A percentile compares a stretch with the other conserved stretches of the same genome.
Evolutionary conservation across 2,329 filamentous ascomycete genomes (phyloP).

Genomic region (Phaeosphaeriaceae sp.): DNA sequence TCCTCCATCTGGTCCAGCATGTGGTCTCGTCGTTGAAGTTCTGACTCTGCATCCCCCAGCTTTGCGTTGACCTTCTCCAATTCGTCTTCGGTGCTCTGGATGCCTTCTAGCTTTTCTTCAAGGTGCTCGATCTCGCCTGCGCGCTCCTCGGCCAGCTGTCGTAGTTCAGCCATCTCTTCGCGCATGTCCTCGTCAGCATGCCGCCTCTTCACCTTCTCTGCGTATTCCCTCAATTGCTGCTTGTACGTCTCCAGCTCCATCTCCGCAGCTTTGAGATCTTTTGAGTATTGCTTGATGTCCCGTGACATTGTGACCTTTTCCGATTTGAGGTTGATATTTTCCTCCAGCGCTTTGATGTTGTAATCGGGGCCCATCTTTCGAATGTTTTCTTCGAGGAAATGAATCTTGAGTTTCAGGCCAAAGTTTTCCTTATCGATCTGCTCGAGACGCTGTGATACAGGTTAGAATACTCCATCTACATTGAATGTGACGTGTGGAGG

Average conservation of each 20-base stretch:
- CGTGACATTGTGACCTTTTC: constrained; percentile 88
- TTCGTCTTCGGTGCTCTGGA: constrained; percentile 39
- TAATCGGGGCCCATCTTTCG: constrained; percentile 87
- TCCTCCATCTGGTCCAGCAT: constrained; percentile 48
- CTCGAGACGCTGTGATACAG: constrained; percentile 70
- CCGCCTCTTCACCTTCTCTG: constrained; percentile 79
- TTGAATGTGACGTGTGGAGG: background rate
- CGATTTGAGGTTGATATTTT: constrained; percentile 96
- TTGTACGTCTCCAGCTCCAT: constrained; percentile 84
- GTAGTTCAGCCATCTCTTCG: constrained; percentile 62
- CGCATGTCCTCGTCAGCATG: constrained; percentile 74
- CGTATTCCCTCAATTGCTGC: constrained; percentile 79
- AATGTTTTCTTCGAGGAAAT: constrained; percentile 91
- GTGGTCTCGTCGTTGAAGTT: constrained; percentile 42
- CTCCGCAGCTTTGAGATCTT: constrained; percentile 81
- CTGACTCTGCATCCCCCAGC: constrained; percentile 42
- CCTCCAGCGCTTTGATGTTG: constrained; percentile 85
- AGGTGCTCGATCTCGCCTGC: constrained; percentile 44
- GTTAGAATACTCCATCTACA: constrained; percentile 2
- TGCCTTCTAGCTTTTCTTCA: constrained; percentile 43
- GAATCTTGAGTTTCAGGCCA: constrained; percentile 68
- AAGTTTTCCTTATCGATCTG: constrained; percentile 99
- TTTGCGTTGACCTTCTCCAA: constrained; percentile 45
- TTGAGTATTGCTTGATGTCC: constrained; percentile 85
- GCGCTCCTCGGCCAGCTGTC: constrained; percentile 53